Evolutionary conservation across 1,284 basidiomycete genomes (phyloP).

Genomic region (Sutorius eximius): DNA sequence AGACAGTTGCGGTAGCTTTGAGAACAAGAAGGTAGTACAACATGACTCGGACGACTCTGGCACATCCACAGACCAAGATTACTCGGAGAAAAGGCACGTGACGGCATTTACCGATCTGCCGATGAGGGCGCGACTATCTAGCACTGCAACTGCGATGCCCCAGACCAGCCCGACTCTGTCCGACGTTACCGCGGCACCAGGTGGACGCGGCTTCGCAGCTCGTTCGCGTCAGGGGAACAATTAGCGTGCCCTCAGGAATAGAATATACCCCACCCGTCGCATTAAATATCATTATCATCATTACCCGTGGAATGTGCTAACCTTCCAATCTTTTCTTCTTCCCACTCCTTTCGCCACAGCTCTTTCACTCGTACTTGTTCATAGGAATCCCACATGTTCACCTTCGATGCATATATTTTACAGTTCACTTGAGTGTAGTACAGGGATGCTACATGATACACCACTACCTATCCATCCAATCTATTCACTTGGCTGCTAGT

Average conservation of each 20-base stretch:
- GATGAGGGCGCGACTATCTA: constrained; percentile 45
- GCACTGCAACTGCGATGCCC: constrained; percentile 44
- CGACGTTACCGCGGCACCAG: constrained; percentile 38
- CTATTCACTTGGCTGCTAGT: constrained; percentile 35
- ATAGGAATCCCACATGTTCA: constrained; percentile 18
- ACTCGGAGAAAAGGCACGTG: constrained; percentile 28
- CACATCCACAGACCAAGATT: constrained; percentile 34
- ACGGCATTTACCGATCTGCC: constrained; percentile 35
- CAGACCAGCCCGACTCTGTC: constrained; percentile 41
- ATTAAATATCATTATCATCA: constrained; percentile 23
- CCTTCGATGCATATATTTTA: constrained; percentile 30
- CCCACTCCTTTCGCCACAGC: constrained; percentile 23
- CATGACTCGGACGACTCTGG: constrained; percentile 36
- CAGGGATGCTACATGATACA: constrained; percentile 25
- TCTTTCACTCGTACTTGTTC: constrained; percentile 31
- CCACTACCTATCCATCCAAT: constrained; percentile 14
- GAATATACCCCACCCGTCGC: constrained; percentile 29
- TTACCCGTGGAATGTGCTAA: constrained; percentile 18
- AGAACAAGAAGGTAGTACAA: constrained; percentile 27
- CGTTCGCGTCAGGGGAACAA: constrained; percentile 23
- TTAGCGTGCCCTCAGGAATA: constrained; percentile 21
- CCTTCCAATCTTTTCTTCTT: constrained; percentile 14
- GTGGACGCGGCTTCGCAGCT: constrained; percentile 22
- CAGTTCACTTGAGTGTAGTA: constrained; percentile 21
- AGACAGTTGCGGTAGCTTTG: constrained; percentile 53